Evolutionary conservation across 1,139 yeast genomes (phyloP).

Genomic region (Chernovozyma sophiae-reginae): DNA sequence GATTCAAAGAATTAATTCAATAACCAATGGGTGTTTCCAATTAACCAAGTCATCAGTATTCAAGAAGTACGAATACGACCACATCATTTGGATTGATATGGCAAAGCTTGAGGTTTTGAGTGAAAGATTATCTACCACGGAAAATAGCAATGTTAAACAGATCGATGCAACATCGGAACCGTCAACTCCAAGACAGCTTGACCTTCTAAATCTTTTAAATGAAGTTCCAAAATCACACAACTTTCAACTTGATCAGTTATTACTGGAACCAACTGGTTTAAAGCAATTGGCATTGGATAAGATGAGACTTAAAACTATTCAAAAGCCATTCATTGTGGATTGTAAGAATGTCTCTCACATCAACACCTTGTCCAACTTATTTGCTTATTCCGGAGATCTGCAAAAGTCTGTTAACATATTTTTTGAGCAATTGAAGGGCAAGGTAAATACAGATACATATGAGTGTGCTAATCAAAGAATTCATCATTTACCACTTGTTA

Average conservation of each 20-base stretch:
- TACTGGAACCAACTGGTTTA: constrained; percentile 27
- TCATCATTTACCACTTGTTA: constrained; percentile 62
- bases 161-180: no score
- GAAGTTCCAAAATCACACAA: neutral
- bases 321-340: constrained; percentile 46
- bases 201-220: neutral
- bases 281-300: constrained; percentile 38
- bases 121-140: neutral
- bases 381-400: neutral
- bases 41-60: neutral
- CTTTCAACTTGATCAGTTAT: constrained; percentile 10
- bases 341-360: constrained; percentile 50
- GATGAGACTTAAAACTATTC: constrained; percentile 30
- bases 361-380: constrained; percentile 22
- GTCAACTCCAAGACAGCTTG: neutral
- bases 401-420: neutral
- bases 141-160: no score
- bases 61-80: no score
- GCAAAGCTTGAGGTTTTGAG: neutral
- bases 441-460: constrained; percentile 19
- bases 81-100: neutral
- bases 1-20: neutral
- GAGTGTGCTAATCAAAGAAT: constrained; percentile 47
- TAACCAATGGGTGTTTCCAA: constrained; percentile 1
- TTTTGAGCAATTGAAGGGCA: constrained; percentile 7